phyloP scores from a whole-genome alignment of 2,329 filamentous ascomycete species.

The Colletotrichum cereale region DNA sequence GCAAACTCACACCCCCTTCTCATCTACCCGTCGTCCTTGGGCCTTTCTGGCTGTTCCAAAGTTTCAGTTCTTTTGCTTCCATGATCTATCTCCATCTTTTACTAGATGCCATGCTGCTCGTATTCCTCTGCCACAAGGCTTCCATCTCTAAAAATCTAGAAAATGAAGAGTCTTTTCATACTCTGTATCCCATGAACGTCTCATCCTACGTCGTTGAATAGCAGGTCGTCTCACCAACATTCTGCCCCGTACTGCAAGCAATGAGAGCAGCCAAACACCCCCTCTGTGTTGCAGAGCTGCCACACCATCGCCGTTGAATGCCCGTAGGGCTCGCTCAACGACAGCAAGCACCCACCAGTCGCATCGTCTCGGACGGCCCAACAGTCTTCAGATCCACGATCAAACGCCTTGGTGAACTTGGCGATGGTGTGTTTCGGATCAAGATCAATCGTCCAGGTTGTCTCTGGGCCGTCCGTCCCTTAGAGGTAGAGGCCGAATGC shows the following conservation, averaged over 20 bases:
- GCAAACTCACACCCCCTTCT: background rate
- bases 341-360: background rate
- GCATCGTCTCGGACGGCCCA: background rate
- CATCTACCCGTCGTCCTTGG: background rate
- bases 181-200: background rate
- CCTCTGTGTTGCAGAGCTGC: background rate
- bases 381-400: background rate
- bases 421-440: background rate
- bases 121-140: background rate
- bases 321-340: background rate
- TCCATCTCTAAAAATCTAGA: background rate
- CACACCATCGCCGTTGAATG: background rate
- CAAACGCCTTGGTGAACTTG: background rate
- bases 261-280: background rate
- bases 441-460: background rate
- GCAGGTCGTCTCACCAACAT: background rate
- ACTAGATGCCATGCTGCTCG: background rate
- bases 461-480: background rate
- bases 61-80: background rate
- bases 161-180: slow-evolving; percentile 3
- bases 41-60: background rate
- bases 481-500: background rate
- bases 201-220: background rate
- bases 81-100: background rate
- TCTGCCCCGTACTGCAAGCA: background rate